Percentiles rank a stretch among this genome's conserved stretches.
These are phyloP conservation scores for Aspergillus sp. DNA, from an alignment of 2,329 filamentous ascomycete species.

Conservation along the genomic window DNA sequence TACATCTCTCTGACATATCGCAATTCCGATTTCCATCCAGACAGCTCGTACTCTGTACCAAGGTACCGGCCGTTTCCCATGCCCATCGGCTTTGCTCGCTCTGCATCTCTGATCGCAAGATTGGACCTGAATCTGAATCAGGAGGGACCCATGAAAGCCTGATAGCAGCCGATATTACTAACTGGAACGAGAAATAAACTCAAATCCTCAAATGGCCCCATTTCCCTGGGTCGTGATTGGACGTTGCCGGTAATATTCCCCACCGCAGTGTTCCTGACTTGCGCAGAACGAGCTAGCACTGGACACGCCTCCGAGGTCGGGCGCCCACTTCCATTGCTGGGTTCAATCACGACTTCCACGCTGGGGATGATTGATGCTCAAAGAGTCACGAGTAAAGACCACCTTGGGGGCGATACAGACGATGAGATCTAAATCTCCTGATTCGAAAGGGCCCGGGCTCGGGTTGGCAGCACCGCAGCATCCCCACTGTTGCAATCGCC, in stretches of 20 bases:
- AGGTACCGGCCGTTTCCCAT: not conserved
- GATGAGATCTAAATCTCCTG: not conserved
- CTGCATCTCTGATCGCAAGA: not conserved
- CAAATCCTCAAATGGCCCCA: slow-evolving; percentile 19
- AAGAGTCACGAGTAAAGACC: not conserved
- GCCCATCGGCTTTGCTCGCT: not conserved
- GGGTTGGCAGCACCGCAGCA: not conserved
- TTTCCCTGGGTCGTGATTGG: slow-evolving; percentile 19
- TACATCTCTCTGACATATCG: no score
- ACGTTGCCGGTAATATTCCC: slow-evolving; percentile 17
- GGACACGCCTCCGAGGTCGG: not conserved
- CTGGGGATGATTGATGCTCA: not conserved
- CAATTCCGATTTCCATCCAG: no score
- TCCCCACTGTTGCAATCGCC: slow-evolving; percentile 8
- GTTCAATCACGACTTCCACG: not conserved
- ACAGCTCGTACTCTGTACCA: no score
- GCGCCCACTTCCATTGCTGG: not conserved
- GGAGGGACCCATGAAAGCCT: slow-evolving; percentile 8
- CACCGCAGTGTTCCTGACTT: slow-evolving; percentile 33
- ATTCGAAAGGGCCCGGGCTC: not conserved
- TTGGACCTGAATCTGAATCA: slow-evolving; percentile 9
- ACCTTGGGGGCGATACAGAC: not conserved
- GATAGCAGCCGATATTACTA: not conserved
- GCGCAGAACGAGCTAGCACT: slow-evolving; percentile 13
- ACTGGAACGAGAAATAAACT: slow-evolving; percentile 10